Base-by-base conservation (phyloP, 352 stramenopile genomes). In the Blastocystis sp. region DNA sequence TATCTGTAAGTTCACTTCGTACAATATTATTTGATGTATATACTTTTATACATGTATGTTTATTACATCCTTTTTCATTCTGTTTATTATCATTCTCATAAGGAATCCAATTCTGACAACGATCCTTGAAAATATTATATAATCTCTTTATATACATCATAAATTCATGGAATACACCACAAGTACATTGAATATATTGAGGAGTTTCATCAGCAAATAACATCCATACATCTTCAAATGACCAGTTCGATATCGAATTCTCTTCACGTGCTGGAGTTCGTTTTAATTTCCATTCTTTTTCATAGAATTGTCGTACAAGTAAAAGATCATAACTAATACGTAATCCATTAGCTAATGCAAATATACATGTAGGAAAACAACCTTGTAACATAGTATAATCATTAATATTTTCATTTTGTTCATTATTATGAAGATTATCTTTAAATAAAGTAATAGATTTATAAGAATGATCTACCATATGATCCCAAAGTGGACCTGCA, bases 101-200 rank as follows among this genome's bases (percentile, higher is more conserved):
- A 18, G 52, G 52, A 27, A 27, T 33, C 52, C 52, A 62, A 13
- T 23, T 19, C 13, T 19, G 36, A 27, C 52, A 62, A 32, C 52
- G 52, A 2, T 31, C 24, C 34, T 62, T 42, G 37, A 62, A 62
- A 7, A n/a, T 31, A 31, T 48, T 30, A 10, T 54, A 13, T 2
- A 62, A 19, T 32, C 23, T 42, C 13, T 37, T 31, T 27, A 62
- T 32, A 30, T 62, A 62, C 11, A 18, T 27, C 32, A 62, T 48
- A 27, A 62, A 62, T 42, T 62, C 52, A 34, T 62, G 39, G 19
- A 62, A 62, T 42, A 62, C 54, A 3, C 52, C 52, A 31, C 52
- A 42, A 13, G 52, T 62, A 23, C 52, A 62, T 42, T 62, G 52
- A 31, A 48, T 54, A 21, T 62, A 62, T 10, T 42, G 52, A 23